Evolutionary conservation across 2,329 filamentous ascomycete species (phyloP).

Genomic region (Verticillium zaregamsianum): DNA sequence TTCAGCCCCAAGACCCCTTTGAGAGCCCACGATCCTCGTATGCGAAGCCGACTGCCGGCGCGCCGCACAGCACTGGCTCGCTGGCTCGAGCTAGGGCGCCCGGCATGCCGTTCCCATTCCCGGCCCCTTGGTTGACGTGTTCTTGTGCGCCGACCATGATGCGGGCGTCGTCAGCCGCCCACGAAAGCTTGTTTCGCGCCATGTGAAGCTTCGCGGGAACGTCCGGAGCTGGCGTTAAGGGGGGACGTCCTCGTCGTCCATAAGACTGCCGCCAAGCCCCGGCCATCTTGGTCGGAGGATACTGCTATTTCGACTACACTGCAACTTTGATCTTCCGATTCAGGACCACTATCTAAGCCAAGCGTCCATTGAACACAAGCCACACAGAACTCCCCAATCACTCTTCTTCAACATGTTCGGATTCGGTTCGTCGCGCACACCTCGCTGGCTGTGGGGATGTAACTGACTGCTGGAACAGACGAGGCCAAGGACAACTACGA

Average conservation of each 20-base stretch:
- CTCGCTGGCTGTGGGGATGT: background rate
- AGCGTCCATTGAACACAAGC: too few species aligned
- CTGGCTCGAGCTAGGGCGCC: background rate
- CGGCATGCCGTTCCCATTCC: background rate
- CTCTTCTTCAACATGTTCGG: slow-evolving; percentile 10
- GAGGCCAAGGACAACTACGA: slow-evolving; percentile 15
- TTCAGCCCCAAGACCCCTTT: background rate
- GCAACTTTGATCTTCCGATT: background rate
- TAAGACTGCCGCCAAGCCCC: background rate
- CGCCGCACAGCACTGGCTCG: background rate
- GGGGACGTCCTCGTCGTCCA: background rate
- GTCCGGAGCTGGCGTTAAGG: background rate
- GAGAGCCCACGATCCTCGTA: background rate
- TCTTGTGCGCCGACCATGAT: background rate
- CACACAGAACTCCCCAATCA: too few species aligned
- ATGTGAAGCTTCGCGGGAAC: background rate
- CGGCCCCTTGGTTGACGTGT: background rate
- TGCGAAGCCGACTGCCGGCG: background rate
- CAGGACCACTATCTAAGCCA: too few species aligned
- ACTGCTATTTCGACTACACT: background rate
- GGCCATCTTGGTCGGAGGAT: background rate
- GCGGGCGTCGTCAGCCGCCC: background rate
- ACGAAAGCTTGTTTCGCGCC: background rate
- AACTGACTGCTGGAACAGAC: background rate
- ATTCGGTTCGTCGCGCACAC: slow-evolving; percentile 7